Base-by-base conservation (phyloP, 1,139 yeast species). In the Lodderomyces beijingensis region DNA sequence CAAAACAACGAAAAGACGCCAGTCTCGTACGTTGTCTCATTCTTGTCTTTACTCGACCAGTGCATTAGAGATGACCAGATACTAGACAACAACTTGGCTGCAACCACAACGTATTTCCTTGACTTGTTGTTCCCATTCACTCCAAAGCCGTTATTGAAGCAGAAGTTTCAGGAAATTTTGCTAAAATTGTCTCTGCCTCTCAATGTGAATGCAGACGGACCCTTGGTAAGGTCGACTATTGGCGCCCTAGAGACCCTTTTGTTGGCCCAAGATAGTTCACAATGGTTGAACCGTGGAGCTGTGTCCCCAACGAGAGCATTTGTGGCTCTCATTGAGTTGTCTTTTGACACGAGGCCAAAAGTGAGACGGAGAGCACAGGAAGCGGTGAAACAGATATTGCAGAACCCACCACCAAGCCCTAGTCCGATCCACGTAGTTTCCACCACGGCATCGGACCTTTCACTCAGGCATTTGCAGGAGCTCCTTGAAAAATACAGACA, bases 301-400 rank as follows among this genome's bases (percentile, higher is more conserved):
- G 67, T 85, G 43, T 80, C 91, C 18, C 95, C 96, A 19, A 75
- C 74, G 51, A 77, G 95, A 62, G 95, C 93, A 16, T 62, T 89
- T 41, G 72, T 77, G 30, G 96, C 95, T 24, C 60, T 93, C 39
- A 62, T 91, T 40, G 89, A 87, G 49, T 69, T 88, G 42, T 75
- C 91, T 1, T 62, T 85, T 34, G 98, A 93, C 55, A 81, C 86
- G 28, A 75, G 98, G 54, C 98, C 99, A 21, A 93, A 93, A 51
- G 95, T 93, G 9, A 78, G 99, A 57, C 87, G 85, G 74, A 79
- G 96, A 65, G 95, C 97, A 2, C 85, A 82, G 47, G 98, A 91
- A 38, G 85, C 96, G 2, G 70, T 91, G 14, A 60, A 70, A 30
- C 70, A 65, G 4, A 65, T 91, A 20, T 63, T 91, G 42, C 43